Evolutionary conservation across 441 rosid genomes (phyloP), one percentile per base, ranked within the genome.

Genomic region (Gossypium schwendimanii): DNA sequence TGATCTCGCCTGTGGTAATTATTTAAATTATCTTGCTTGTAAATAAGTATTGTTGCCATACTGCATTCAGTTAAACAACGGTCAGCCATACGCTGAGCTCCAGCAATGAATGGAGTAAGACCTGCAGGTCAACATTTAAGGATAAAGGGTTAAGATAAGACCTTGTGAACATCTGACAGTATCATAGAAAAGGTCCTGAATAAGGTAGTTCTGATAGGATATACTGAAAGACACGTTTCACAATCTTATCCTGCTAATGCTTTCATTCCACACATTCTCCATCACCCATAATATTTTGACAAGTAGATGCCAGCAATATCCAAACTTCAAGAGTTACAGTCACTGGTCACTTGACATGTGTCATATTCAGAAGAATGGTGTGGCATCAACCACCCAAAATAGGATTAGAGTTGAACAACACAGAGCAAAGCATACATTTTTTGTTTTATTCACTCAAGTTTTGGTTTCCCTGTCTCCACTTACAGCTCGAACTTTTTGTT

Each of bases 1-100:
- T 39, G 72, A 73, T 75, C 94, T 96, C 69, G 89, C 90, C 73
- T 96, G 99, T 49, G 97, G 99, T 91, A 90, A 83, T 65, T 74
- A 62, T 39, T 70, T 67, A 31, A 63, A 67, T 69, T 12, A 57
- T n/a, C 70, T 66, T 24, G 21, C n/a, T 66, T 23, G 39, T 47
- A 47, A 5, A 21, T 45, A 23, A 24, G 3, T 12, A 44, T 80
- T 62, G 8, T 4, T 14, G 4, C n/a, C 72, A 59, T 57, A 59
- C 58, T 41, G 53, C 23, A 20, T 57, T 55, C 39, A 23, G 52
- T 57, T 36, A 67, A 60, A 36, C 9, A 65, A 67, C 20, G 21
- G 54, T 33, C 75, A 77, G 45, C 73, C 65, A 52, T 59, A 54
- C 55, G 74, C 68, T 70, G 73, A 77, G 72, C 71, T 72, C 70